phyloP scores from a whole-genome alignment of 305 asterid species.

The Fraxinus sp. region DNA sequence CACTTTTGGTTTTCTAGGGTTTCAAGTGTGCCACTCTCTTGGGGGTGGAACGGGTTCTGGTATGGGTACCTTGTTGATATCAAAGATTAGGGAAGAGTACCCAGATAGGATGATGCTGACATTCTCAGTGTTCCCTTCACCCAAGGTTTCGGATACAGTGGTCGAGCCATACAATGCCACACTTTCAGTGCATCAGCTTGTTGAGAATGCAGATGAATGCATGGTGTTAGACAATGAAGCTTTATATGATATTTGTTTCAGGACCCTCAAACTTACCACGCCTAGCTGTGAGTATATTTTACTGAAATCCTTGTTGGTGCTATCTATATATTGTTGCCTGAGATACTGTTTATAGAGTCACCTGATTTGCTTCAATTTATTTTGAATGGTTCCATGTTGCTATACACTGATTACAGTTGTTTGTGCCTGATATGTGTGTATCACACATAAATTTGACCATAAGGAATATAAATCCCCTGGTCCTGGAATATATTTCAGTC shows the following conservation, averaged over 20 bases:
- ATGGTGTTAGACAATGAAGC: slow-evolving; percentile 29
- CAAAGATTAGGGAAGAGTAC: slow-evolving; percentile 27
- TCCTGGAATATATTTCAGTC: too few relatives aligned
- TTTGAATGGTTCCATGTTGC: not conserved
- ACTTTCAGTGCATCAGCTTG: slow-evolving; percentile 34
- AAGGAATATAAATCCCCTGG: not conserved
- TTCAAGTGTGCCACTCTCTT: slow-evolving; percentile 24
- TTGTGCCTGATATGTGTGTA: too few relatives aligned
- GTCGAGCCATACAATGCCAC: slow-evolving; percentile 35
- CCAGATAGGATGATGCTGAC: slow-evolving; percentile 36
- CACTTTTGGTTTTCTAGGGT: not conserved
- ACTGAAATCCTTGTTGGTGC: not conserved
- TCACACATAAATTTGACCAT: not conserved
- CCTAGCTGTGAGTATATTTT: slow-evolving; percentile 19
- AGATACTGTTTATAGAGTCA: not conserved
- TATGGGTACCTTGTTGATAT: too few relatives aligned
- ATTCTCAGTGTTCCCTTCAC: slow-evolving; percentile 22
- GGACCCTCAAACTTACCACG: slow-evolving; percentile 21
- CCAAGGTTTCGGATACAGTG: slow-evolving; percentile 33
- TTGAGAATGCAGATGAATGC: slow-evolving; percentile 36
- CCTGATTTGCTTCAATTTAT: not conserved
- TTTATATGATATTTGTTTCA: slow-evolving; percentile 20
- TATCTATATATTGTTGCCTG: not conserved
- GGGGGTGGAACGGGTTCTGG: too few relatives aligned
- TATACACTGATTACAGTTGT: not conserved